Percentiles rank a stretch among this genome's conserved stretches.
Conservation (phyloP, 129 eudicot species). For the Flaveria sonorensis region DNA sequence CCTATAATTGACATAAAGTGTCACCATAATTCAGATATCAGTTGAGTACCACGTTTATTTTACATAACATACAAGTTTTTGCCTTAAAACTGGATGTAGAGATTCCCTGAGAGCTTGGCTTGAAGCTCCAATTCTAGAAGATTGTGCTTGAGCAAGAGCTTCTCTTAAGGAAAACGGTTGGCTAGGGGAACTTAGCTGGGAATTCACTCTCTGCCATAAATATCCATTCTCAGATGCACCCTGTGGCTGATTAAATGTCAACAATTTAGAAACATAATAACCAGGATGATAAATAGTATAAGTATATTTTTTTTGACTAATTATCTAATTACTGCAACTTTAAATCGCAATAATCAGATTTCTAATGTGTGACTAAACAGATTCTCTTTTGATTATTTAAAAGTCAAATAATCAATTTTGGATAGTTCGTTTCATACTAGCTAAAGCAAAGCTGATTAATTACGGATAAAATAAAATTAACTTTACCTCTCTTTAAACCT, state of each 20-base stretch:
- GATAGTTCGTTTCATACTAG: neutral
- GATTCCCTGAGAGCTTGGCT: conserved; percentile 94
- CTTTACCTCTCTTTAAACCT: neutral
- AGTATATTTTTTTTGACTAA: neutral
- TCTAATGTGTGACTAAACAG: neutral
- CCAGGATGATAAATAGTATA: neutral
- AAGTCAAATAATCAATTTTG: neutral
- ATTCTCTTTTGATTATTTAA: neutral
- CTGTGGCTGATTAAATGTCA: conserved; percentile 53
- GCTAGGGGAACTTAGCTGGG: conserved; percentile 95
- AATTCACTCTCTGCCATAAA: conserved; percentile 93
- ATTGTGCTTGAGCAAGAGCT: conserved; percentile 99
- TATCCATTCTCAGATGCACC: conserved; percentile 95
- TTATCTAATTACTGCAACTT: neutral
- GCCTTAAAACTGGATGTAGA: conserved; percentile 91
- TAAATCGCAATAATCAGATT: neutral
- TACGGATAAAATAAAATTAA: neutral
- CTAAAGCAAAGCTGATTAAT: neutral
- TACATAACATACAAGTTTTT: conserved; percentile 70
- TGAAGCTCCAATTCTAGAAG: conserved; percentile 95
- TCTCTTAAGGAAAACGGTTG: conserved; percentile 99
- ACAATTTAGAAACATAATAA: neutral
- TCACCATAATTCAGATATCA: neutral
- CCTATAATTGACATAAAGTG: neutral
- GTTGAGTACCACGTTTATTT: conserved; percentile 2